These are phyloP conservation scores for Colletotrichum acutatum DNA, from an alignment of 2,329 filamentous ascomycete genomes.

Conservation along the genomic window DNA sequence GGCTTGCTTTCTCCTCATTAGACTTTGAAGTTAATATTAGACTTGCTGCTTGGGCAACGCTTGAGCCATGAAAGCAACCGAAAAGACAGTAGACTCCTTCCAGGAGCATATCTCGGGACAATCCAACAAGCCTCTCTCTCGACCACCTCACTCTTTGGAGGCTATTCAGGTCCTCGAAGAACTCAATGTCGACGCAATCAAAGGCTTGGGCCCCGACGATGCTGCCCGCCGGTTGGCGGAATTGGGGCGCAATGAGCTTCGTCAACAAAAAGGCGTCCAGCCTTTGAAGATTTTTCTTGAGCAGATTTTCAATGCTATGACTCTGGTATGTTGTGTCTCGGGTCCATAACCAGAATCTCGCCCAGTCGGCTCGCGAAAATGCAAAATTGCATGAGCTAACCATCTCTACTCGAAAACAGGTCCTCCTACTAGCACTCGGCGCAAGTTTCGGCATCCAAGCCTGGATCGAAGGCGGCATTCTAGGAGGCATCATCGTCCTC, in stretches of 20 bases:
- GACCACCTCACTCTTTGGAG: slow-evolving; percentile 67
- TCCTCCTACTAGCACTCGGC: slow-evolving; percentile 60
- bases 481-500: slow-evolving; percentile 61
- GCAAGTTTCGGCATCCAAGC: slow-evolving; percentile 62
- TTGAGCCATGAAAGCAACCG: neutral
- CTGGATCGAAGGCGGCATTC: slow-evolving; percentile 65
- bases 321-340: no score
- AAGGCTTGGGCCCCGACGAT: slow-evolving; percentile 64
- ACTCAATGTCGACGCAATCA: slow-evolving; percentile 60
- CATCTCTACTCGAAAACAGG: slow-evolving; percentile 36
- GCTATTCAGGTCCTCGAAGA: slow-evolving; percentile 60
- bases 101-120: slow-evolving; percentile 43
- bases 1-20: neutral
- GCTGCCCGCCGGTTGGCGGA: slow-evolving; percentile 61
- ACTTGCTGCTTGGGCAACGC: neutral
- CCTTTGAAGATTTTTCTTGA: no score
- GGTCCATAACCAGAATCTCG: no score
- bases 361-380: no score
- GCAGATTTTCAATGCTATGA: no score
- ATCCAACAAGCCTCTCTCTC: slow-evolving; percentile 55
- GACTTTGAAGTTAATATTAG: neutral
- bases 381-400: no score
- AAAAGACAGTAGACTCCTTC: neutral
- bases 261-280: no score
- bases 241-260: slow-evolving; percentile 43